These are phyloP conservation scores for Vaccinium vitisidaea DNA, from an alignment of 148 eudicot genomes.

Conservation along the genomic window DNA sequence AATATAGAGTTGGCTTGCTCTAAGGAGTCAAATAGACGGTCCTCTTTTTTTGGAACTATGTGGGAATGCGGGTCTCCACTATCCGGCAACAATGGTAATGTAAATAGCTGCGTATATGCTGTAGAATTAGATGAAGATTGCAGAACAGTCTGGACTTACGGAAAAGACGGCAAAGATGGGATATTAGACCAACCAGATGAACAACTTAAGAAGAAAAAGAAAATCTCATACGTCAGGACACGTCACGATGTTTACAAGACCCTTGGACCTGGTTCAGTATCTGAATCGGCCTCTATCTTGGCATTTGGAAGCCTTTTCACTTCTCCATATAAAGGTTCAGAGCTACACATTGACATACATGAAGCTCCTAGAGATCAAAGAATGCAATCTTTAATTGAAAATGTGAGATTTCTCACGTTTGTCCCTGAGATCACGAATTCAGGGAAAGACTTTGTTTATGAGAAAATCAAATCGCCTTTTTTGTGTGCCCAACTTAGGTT, in stretches of 20 bases:
- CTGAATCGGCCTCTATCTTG: conserved; percentile 53
- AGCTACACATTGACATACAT: conserved; percentile 69
- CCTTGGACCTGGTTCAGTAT: conserved; percentile 75
- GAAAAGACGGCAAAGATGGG: conserved; percentile 54
- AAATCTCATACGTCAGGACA: conserved; percentile 61
- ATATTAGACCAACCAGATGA: conserved; percentile 84
- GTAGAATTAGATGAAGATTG: conserved; percentile 59
- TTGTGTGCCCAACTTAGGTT: conserved; percentile 61
- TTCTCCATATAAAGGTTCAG: conserved; percentile 70
- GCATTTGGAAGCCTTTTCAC: conserved; percentile 90
- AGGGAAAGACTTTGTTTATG: conserved; percentile 53
- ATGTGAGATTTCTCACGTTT: conserved; percentile 64
- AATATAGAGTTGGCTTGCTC: conserved; percentile 47
- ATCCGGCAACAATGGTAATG: conserved; percentile 55
- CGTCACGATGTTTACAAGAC: conserved; percentile 61
- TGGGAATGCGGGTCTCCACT: conserved; percentile 64
- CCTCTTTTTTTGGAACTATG: conserved; percentile 41
- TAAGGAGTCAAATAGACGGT: conserved; percentile 27
- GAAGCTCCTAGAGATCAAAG: conserved; percentile 52
- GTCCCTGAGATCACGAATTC: conserved; percentile 52
- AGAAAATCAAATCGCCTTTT: conserved; percentile 50
- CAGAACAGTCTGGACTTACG: conserved; percentile 85
- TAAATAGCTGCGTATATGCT: conserved; percentile 54
- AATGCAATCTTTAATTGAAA: conserved; percentile 55
- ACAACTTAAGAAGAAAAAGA: conserved; percentile 72